Evolutionary conservation across 305 asterid genomes (phyloP).

Genomic region (Solanum hybrid): DNA sequence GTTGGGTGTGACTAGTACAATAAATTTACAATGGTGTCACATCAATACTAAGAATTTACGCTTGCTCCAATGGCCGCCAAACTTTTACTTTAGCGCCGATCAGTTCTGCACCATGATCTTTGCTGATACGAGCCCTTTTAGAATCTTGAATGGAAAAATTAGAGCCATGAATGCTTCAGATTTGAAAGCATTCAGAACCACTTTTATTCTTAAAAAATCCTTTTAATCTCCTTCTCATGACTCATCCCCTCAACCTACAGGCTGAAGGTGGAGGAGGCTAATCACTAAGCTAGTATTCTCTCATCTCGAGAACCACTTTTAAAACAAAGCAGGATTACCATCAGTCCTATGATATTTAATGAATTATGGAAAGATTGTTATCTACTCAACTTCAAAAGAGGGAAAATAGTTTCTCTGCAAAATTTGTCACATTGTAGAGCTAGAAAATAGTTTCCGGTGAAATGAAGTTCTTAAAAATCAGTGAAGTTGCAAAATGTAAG

Average conservation of each 20-base stretch:
- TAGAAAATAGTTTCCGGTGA: not conserved
- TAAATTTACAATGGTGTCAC: not conserved
- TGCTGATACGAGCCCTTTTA: conserved; percentile 16
- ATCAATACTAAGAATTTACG: conserved; percentile 26
- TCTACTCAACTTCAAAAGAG: not conserved
- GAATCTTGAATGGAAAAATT: conserved; percentile 24
- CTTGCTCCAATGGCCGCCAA: conserved; percentile 59
- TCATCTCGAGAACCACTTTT: not conserved
- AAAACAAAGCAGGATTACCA: not conserved
- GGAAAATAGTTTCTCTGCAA: not conserved
- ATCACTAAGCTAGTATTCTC: not conserved
- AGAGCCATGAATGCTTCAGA: not conserved
- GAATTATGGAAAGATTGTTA: not conserved
- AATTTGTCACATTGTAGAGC: not conserved
- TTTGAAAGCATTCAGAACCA: not conserved
- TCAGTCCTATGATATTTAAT: not conserved
- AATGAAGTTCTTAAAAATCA: not conserved
- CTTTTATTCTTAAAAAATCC: not conserved
- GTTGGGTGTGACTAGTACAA: not conserved
- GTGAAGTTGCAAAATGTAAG: not conserved
- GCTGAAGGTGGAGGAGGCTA: not conserved
- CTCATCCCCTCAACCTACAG: not conserved
- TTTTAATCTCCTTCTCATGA: not conserved
- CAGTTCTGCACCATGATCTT: conserved; percentile 30
- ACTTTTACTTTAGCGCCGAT: conserved; percentile 40